Evolutionary conservation across 208 protist species (phyloP).

Genomic region (Trypanosoma brucei): DNA sequence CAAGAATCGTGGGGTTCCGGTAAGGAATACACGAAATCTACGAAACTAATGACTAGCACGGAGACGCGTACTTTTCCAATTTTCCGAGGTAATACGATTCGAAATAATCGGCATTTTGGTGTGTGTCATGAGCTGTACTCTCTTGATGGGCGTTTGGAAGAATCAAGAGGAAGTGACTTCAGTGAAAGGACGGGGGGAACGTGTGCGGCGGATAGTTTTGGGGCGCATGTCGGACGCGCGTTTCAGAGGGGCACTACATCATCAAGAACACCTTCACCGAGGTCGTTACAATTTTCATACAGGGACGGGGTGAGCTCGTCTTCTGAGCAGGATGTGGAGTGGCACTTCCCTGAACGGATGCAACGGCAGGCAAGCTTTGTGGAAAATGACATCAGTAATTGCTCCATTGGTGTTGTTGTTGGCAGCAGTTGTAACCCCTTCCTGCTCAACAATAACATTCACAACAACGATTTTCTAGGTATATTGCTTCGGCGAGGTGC

Average conservation of each 20-base stretch:
- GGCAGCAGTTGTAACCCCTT: slow-evolving; percentile 74
- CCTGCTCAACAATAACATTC: slow-evolving; percentile 58
- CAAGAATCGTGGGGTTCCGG: not conserved
- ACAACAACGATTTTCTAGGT: slow-evolving; percentile 79
- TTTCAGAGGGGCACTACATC: slow-evolving; percentile 10
- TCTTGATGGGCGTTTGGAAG: slow-evolving; percentile 11
- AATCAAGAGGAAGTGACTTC: not conserved
- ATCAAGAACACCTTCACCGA: not conserved
- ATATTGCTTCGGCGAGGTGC: slow-evolving; percentile 71
- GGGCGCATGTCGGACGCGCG: not conserved
- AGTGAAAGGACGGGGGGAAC: not conserved
- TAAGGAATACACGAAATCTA: not conserved
- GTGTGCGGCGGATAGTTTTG: too few relatives aligned
- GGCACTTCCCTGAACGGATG: slow-evolving; percentile 50
- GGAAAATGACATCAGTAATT: slow-evolving; percentile 68
- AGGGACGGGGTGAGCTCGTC: slow-evolving; percentile 52
- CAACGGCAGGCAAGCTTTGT: slow-evolving; percentile 65
- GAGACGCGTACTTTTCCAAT: slow-evolving; percentile 25
- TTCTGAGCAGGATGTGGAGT: slow-evolving; percentile 27
- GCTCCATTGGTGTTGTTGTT: slow-evolving; percentile 64
- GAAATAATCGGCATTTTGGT: slow-evolving; percentile 70
- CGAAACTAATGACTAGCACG: slow-evolving; percentile 3
- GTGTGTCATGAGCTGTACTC: slow-evolving; percentile 67
- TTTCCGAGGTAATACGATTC: slow-evolving; percentile 65
- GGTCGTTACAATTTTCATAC: not conserved